Conservation (phyloP, 129 eudicot genomes). For the Tagetes erecta region DNA sequence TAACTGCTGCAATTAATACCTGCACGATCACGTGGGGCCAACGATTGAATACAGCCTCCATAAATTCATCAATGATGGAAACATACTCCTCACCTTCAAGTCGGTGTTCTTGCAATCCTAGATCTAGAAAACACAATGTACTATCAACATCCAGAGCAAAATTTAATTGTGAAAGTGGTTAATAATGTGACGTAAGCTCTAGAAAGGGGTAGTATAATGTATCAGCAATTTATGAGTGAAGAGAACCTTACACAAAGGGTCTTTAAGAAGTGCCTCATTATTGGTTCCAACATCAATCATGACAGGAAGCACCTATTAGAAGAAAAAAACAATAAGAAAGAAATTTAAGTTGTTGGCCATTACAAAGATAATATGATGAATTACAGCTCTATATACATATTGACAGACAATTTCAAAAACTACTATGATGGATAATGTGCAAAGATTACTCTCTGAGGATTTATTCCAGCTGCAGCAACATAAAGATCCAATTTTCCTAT, state of each 20-base stretch:
- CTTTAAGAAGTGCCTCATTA: slow-evolving; percentile 82
- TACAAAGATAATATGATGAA: neutral
- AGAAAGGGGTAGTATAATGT: neutral
- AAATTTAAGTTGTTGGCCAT: slow-evolving; percentile 4
- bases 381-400: neutral
- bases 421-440: slow-evolving; percentile 21
- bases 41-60: slow-evolving; percentile 93
- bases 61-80: slow-evolving; percentile 84
- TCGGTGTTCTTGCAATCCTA: slow-evolving; percentile 94
- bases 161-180: neutral
- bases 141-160: neutral
- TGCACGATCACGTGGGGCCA: slow-evolving; percentile 97
- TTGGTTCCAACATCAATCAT: slow-evolving; percentile 98
- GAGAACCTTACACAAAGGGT: slow-evolving; percentile 73
- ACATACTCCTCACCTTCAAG: slow-evolving; percentile 94
- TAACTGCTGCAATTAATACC: slow-evolving; percentile 41
- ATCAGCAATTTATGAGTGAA: slow-evolving; percentile 3
- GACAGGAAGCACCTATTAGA: slow-evolving; percentile 82
- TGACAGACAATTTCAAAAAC: neutral
- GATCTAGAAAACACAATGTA: slow-evolving; percentile 44
- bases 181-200: neutral
- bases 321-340: slow-evolving; percentile 7
- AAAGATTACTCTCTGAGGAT: slow-evolving; percentile 85
- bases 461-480: slow-evolving; percentile 99
- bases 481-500: slow-evolving; percentile 93